Percentiles rank a stretch among this genome's conserved stretches.
Evolutionary conservation across 1,284 basidiomycete genomes (phyloP).

Genomic region (Xerocomus cyaneibrunnescens): DNA sequence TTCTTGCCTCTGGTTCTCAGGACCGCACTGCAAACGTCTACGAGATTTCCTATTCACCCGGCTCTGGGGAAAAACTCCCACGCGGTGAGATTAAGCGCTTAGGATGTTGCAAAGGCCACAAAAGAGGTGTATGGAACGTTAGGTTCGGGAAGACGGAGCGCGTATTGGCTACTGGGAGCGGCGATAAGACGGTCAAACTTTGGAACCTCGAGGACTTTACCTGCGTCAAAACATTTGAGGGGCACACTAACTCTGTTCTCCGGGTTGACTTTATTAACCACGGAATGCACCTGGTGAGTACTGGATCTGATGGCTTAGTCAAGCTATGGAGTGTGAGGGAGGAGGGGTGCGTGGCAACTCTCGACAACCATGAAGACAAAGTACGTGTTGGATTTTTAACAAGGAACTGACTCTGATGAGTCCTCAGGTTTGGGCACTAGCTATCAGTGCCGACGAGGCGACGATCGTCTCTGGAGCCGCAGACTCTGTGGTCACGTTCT

Average conservation of each 20-base stretch:
- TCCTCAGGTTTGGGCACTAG: constrained; percentile 87
- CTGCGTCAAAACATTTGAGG: constrained; percentile 94
- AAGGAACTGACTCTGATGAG: constrained; percentile 1
- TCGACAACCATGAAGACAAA: constrained; percentile 98
- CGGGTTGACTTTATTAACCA: constrained; percentile 85
- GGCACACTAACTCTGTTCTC: constrained; percentile 96
- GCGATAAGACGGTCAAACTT: constrained; percentile 91
- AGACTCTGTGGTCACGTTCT: constrained; percentile 91
- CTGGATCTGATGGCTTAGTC: constrained; percentile 91
- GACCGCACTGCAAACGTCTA: constrained; percentile 95
- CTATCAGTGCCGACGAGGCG: constrained; percentile 73
- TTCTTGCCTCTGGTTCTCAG: constrained; percentile 94
- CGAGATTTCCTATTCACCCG: constrained; percentile 61
- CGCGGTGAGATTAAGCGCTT: constrained; percentile 74
- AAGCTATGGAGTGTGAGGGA: constrained; percentile 94
- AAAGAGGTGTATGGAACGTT: constrained; percentile 95
- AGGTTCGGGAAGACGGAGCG: constrained; percentile 84
- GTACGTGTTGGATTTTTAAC: constrained; percentile 41
- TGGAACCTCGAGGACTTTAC: constrained; percentile 93
- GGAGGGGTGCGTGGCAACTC: constrained; percentile 83
- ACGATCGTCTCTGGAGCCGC: constrained; percentile 91
- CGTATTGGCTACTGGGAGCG: constrained; percentile 89
- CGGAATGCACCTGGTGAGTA: constrained; percentile 86
- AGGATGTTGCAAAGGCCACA: constrained; percentile 94
- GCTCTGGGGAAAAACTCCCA: constrained; percentile 42